Percentiles rank a stretch among this genome's conserved stretches.
phyloP scores from a whole-genome alignment of 2,329 filamentous ascomycete species.

The Trichoderma lentiforme region DNA sequence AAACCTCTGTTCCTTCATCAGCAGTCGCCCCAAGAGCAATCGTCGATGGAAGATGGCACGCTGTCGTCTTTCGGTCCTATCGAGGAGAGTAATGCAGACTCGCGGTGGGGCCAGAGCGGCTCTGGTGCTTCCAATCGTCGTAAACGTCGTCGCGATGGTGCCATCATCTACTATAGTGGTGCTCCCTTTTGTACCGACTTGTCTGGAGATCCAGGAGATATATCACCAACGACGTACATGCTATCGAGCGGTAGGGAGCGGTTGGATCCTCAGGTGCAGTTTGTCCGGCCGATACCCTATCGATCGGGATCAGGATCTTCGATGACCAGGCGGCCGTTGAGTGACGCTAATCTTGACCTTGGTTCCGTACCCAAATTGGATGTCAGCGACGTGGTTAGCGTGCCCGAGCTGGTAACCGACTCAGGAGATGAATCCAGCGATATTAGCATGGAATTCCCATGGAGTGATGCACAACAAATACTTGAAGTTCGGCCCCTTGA shows the following conservation, averaged over 20 bases:
- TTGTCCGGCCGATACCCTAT: conserved; percentile 28
- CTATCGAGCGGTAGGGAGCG: conserved; percentile 43
- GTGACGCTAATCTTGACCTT: conserved; percentile 31
- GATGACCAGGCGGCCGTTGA: conserved; percentile 49
- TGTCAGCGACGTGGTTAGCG: conserved; percentile 25
- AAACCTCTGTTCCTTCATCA: conserved; percentile 59
- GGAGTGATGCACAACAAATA: conserved; percentile 44
- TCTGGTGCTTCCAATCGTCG: conserved; percentile 47
- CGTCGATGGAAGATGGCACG: conserved; percentile 49
- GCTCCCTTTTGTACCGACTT: conserved; percentile 79
- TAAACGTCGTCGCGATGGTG: conserved; percentile 62
- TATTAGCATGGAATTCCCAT: conserved; percentile 44
- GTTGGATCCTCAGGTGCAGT: conserved; percentile 19
- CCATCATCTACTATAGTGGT: conserved; percentile 80
- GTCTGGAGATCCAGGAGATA: conserved; percentile 59
- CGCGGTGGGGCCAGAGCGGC: conserved; percentile 45
- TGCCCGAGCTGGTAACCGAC: conserved; percentile 33
- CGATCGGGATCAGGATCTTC: conserved; percentile 52
- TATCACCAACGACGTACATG: conserved; percentile 48
- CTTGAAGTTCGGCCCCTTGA: conserved; percentile 43
- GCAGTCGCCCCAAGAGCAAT: conserved; percentile 45
- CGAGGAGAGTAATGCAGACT: conserved; percentile 50
- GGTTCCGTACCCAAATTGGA: conserved; percentile 29
- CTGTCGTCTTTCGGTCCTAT: conserved; percentile 45
- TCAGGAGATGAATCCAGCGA: conserved; percentile 37